A percentile compares a stretch with the other conserved stretches of the same genome.
phyloP scores from a whole-genome alignment of 805 yeast genomes.

The Lachancea quebecensis region DNA sequence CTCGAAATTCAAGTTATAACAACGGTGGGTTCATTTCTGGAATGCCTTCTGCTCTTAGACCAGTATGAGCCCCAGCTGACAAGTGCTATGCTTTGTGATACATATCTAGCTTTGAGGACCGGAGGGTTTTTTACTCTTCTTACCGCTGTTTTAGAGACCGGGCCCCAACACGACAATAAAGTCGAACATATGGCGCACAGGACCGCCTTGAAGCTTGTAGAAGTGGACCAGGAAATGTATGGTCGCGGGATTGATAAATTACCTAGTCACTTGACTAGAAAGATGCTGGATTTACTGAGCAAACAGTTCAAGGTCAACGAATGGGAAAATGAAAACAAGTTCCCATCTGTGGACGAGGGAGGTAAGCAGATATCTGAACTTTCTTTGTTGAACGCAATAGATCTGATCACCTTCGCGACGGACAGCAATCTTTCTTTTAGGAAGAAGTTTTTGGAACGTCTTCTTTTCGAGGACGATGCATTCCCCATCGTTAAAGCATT shows the following conservation, averaged over 20 bases:
- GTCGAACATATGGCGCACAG: background rate
- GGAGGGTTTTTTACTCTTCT: conserved; percentile 5
- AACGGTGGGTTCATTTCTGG: background rate
- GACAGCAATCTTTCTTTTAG: conserved; percentile 55
- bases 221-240: conserved; percentile 9
- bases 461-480: conserved; percentile 49
- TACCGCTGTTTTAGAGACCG: conserved; percentile 3
- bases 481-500: conserved; percentile 43
- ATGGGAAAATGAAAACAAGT: conserved; percentile 1
- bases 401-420: conserved; percentile 47
- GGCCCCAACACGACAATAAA: background rate
- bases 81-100: background rate
- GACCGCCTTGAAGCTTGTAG: conserved; percentile 4
- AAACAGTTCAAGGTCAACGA: conserved; percentile 10
- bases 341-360: conserved; percentile 9
- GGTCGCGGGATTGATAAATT: conserved; percentile 11
- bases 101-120: conserved; percentile 1
- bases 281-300: conserved; percentile 10
- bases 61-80: background rate
- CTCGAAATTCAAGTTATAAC: background rate
- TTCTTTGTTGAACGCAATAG: conserved; percentile 42
- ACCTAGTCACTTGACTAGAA: conserved; percentile 9
- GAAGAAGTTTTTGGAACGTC: conserved; percentile 56
- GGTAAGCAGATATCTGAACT: conserved; percentile 10
- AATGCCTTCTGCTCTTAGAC: background rate